These are phyloP conservation scores for Yamadazyma nakazawae DNA, from an alignment of 805 yeast genomes.

Conservation along the genomic window DNA sequence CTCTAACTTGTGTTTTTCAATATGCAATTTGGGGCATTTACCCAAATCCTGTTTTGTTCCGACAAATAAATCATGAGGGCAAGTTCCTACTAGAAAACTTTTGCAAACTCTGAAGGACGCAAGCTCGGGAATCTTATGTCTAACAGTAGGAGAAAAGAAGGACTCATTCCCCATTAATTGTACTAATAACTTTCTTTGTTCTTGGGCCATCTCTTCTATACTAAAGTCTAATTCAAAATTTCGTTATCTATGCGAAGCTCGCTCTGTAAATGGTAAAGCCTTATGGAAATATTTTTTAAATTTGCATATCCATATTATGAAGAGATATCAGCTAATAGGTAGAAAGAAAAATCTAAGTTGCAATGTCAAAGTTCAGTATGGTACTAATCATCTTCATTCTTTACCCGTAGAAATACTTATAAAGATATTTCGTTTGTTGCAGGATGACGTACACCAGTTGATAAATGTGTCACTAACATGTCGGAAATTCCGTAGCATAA, in stretches of 20 bases:
- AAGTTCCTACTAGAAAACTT: conserved; percentile 76
- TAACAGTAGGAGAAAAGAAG: conserved; percentile 26
- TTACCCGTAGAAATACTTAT: conserved; percentile 44
- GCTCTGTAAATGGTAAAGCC: background rate
- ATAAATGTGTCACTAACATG: conserved; percentile 32
- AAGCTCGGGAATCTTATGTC: conserved; percentile 40
- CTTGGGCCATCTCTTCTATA: conserved; percentile 45
- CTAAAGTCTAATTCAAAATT: no score
- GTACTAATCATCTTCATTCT: conserved; percentile 30
- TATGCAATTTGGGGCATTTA: conserved; percentile 70
- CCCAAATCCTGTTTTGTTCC: conserved; percentile 85
- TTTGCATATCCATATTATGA: conserved; percentile 20
- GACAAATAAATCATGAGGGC: conserved; percentile 79
- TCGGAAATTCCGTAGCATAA: conserved; percentile 31
- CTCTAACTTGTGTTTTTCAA: conserved; percentile 68
- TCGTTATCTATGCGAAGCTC: background rate
- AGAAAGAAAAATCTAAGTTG: conserved; percentile 22
- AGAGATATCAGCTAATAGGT: conserved; percentile 43
- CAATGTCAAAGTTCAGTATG: conserved; percentile 18
- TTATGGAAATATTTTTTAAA: background rate
- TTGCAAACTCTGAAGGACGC: conserved; percentile 62
- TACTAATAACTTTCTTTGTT: conserved; percentile 71
- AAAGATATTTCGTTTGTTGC: conserved; percentile 29
- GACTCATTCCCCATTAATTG: conserved; percentile 75
- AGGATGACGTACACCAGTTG: conserved; percentile 18